phyloP scores from a whole-genome alignment of 2,329 filamentous ascomycete species.

The Dactylellina sp. region DNA sequence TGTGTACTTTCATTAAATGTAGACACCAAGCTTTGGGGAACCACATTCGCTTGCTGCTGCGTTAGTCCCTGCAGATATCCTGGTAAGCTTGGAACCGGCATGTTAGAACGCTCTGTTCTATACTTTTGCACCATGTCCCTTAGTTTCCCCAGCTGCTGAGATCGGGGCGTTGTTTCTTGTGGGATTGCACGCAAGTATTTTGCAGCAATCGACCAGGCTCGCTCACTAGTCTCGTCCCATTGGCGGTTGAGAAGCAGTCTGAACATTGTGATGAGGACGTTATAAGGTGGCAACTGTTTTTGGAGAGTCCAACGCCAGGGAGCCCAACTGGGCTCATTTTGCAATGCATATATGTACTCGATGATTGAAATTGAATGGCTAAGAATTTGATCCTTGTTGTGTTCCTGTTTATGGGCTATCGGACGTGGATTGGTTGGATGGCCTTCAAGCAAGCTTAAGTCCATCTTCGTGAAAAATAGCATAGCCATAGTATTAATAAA shows the following conservation, averaged over 20 bases:
- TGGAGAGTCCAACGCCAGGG: constrained; percentile 39
- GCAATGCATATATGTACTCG: constrained; percentile 23
- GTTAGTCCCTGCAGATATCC: no score
- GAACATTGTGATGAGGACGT: constrained; percentile 18
- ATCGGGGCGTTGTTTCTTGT: constrained; percentile 3
- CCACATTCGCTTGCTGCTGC: neutral
- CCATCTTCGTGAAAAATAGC: constrained; percentile 37
- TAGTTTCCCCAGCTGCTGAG: constrained; percentile 7
- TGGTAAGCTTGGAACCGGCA: neutral
- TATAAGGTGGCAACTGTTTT: constrained; percentile 21
- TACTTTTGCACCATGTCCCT: neutral
- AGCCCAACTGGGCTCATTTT: constrained; percentile 27
- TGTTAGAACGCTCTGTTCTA: neutral
- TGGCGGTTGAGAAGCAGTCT: neutral
- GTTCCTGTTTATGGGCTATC: neutral
- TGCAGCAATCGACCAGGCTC: constrained; percentile 12
- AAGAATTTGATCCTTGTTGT: constrained; percentile 1
- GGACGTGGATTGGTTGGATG: neutral
- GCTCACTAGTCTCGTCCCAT: constrained; percentile 30
- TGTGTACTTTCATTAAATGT: neutral
- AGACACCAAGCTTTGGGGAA: neutral
- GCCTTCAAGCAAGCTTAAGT: constrained; percentile 8
- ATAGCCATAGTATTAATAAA: constrained; percentile 27
- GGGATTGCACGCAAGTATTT: constrained; percentile 16
- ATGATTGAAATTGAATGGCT: constrained; percentile 17